Base-by-base conservation (phyloP, 2,329 filamentous ascomycete genomes). In the Blastomyces percursus region DNA sequence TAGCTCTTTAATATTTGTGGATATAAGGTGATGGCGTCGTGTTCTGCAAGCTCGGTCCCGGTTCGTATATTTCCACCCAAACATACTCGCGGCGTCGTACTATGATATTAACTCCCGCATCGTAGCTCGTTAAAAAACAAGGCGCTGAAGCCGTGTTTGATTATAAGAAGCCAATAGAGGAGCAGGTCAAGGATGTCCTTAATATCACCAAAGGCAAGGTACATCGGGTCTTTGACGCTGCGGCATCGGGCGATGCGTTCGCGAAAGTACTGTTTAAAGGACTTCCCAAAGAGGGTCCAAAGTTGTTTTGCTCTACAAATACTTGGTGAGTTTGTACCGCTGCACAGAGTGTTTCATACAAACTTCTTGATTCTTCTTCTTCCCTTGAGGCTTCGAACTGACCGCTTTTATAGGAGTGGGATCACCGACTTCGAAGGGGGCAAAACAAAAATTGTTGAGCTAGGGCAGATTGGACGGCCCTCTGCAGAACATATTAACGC, bases 21-120 rank as follows among this genome's bases (percentile, higher is more conserved):
- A 21, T 74, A 71, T 65, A 70, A 70, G 56, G 73, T 74, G 11
- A 64, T 68, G 24, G 67, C 71, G 2, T 73, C 72, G 9, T 72
- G 71, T 61, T 73, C 73, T 1, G 63, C 63, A 24, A 69, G 66
- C 30, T 72, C 68, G 7, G 66, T 68, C 51, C 65, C 68, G 9
- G 67, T 71, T 66, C 42, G 64, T 40, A 55, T 40, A 30, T 35
- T 59, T 16, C n/a, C 32, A 14, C 54, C 61, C 54, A 56, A 6
- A 32, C 42, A 35, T 55, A 21, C 21, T 51, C 9, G 32, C 35
- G 42, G 30, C 19, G 27, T 27, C 21, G 3, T 32, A 27, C 21
- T 8, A n/a, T 27, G n/a, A 19, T 24, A 35, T 19, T 51, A 60
- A 51, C 59, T 38, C 16, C 16, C 32, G n/a, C 4, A 38, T 27